Base-by-base conservation (phyloP, 352 stramenopile genomes). In the Phytopythium montanum region DNA sequence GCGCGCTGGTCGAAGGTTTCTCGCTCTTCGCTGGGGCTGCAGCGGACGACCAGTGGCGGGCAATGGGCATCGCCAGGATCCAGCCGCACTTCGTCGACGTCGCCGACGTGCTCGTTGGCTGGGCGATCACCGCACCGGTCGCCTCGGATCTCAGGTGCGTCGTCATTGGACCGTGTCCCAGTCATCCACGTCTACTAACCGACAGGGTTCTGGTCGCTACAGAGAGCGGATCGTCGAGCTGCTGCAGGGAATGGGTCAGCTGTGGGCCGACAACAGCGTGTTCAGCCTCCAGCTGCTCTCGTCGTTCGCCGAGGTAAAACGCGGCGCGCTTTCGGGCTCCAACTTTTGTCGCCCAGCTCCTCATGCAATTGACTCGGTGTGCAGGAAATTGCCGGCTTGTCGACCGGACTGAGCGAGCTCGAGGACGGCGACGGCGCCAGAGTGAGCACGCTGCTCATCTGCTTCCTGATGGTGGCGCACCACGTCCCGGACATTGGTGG, bases 81-180 rank as follows among this genome's bases (percentile, higher is more conserved):
- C 76, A 88, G 66, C 42, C 62, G 21, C 79, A 88, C 44, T 91
- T 91, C 68, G 78, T 91, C 19, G 78, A 88, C 56, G 73, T 89
- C 16, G 81, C 81, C 6, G 79, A 91, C 28, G 73, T 89, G 19
- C 57, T 89, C 9, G 75, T 91, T 51, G 79, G 75, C 33, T 91
- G 81, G 81, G 80, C 75, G 14, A 87, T 83, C 73, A 85, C 57
- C 31, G 65, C 73, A 19, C 67, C 61, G n/a, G 64, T 72, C 8
- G 31, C 57, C 9, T 75, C 58, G 31, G 52, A 28, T 7, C 64
- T 86, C 18, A 61, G 78, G 80, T 90, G 64, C 21, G 14, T 36
- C n/a, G 26, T 25, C 5, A 33, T 49, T 19, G 8, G 14, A 25
- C 28, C 7, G 26, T 44, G 19, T 41, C 16, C 39, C 1, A 13